These are phyloP conservation scores for Elongisporangium senticosum DNA, from an alignment of 352 stramenopile species.

Conservation along the genomic window DNA sequence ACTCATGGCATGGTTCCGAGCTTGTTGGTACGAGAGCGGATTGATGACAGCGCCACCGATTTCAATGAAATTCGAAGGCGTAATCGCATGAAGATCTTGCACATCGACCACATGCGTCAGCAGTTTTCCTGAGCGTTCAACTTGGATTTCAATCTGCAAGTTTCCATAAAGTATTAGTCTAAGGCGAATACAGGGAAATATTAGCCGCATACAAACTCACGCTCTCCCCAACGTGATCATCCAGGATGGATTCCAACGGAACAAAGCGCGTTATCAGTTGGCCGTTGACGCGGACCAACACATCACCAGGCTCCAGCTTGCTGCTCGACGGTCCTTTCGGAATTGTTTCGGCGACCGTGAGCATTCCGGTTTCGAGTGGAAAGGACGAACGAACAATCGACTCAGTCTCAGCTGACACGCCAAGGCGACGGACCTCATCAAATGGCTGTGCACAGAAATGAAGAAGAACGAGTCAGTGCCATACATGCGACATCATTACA, in stretches of 20 bases:
- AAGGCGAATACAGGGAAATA: neutral
- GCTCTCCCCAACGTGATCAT: constrained; percentile 68
- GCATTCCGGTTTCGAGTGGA: constrained; percentile 85
- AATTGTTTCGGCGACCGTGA: constrained; percentile 86
- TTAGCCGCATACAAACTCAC: constrained; percentile 17
- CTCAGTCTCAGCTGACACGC: constrained; percentile 74
- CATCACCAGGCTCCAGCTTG: constrained; percentile 85
- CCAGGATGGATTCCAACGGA: constrained; percentile 74
- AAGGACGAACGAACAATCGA: constrained; percentile 67
- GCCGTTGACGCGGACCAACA: constrained; percentile 82
- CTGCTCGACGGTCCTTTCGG: constrained; percentile 67
- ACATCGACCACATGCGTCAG: constrained; percentile 61
- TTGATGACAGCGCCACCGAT: constrained; percentile 87
- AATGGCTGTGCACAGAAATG: constrained; percentile 45
- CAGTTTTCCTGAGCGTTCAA: constrained; percentile 74
- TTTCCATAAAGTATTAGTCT: neutral
- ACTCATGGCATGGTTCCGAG: constrained; percentile 73
- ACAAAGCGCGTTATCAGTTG: constrained; percentile 84
- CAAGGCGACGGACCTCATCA: constrained; percentile 85
- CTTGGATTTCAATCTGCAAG: constrained; percentile 59
- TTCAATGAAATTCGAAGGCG: constrained; percentile 80
- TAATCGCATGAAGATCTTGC: constrained; percentile 84
- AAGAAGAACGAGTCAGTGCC: neutral
- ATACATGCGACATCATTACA: neutral
- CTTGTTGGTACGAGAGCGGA: constrained; percentile 87